Conservation (phyloP, 345 rosid genomes). For the Cardiospermum halicacabum region DNA sequence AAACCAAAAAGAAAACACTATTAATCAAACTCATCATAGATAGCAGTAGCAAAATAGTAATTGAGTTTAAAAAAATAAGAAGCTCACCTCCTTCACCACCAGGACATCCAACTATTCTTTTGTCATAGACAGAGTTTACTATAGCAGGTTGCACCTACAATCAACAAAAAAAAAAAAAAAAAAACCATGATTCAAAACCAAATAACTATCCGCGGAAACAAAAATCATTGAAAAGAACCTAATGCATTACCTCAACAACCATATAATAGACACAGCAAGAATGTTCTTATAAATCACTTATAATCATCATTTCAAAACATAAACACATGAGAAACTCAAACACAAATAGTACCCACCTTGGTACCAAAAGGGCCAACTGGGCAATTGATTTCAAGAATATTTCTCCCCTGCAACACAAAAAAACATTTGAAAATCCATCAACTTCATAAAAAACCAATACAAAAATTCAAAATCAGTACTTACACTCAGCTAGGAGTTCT, state of each 20-base stretch:
- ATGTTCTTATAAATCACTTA: neutral
- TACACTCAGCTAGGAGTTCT: slow-evolving; percentile 51
- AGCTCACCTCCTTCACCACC: slow-evolving; percentile 61
- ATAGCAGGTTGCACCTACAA: slow-evolving; percentile 48
- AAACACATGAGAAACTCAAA: neutral
- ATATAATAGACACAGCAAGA: neutral
- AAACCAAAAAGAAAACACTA: neutral
- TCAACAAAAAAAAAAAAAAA: neutral
- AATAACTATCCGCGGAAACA: too few relatives aligned
- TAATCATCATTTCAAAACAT: too few relatives aligned
- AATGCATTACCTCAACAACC: too few relatives aligned
- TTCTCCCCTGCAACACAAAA: slow-evolving; percentile 27
- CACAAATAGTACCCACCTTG: slow-evolving; percentile 21
- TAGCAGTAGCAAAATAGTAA: neutral
- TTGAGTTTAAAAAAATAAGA: neutral
- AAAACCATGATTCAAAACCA: neutral
- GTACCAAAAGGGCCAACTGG: slow-evolving; percentile 45
- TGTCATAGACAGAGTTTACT: slow-evolving; percentile 46
- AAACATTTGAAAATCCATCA: neutral
- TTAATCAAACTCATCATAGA: neutral
- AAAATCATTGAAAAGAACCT: too few relatives aligned
- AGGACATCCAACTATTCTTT: slow-evolving; percentile 63
- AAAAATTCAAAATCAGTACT: slow-evolving; percentile 2
- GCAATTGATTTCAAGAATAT: slow-evolving; percentile 31
- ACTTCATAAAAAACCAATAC: neutral